These are phyloP conservation scores for Ceratorhiza oryzae-sativae DNA, from an alignment of 1,284 basidiomycete species.

Conservation along the genomic window DNA sequence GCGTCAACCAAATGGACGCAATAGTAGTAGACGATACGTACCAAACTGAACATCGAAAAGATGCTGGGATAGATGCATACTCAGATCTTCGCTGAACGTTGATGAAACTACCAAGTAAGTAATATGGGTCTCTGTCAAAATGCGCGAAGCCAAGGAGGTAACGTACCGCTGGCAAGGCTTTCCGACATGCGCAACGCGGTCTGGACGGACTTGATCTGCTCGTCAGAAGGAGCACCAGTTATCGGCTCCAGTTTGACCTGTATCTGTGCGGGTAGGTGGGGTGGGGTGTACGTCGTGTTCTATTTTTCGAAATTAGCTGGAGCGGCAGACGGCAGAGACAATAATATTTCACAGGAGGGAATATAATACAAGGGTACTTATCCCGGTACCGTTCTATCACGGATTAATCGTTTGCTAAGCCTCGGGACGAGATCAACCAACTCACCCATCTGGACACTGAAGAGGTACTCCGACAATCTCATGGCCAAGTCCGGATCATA, in stretches of 20 bases:
- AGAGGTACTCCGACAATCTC: conserved; percentile 15
- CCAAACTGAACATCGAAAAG: conserved; percentile 26
- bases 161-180: conserved; percentile 7
- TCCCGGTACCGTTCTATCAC: not conserved
- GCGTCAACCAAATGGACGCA: not conserved
- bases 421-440: not conserved
- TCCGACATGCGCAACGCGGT: conserved; percentile 7
- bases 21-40: not conserved
- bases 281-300: conserved; percentile 10
- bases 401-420: not conserved
- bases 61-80: conserved; percentile 23
- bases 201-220: conserved; percentile 5
- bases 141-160: no score
- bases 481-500: conserved; percentile 1
- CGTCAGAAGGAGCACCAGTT: not conserved
- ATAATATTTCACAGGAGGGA: not conserved
- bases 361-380: not conserved
- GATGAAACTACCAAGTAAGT: conserved; percentile 23
- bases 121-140: no score
- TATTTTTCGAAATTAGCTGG: not conserved
- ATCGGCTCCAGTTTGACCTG: not conserved
- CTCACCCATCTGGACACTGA: conserved; percentile 29
- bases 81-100: conserved; percentile 9
- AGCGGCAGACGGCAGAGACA: no score
- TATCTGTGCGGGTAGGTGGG: conserved; percentile 15